A percentile compares a stretch with the other conserved stretches of the same genome.
Conservation (phyloP, 2,329 filamentous ascomycete species). For the Arachnomyces sp. region DNA sequence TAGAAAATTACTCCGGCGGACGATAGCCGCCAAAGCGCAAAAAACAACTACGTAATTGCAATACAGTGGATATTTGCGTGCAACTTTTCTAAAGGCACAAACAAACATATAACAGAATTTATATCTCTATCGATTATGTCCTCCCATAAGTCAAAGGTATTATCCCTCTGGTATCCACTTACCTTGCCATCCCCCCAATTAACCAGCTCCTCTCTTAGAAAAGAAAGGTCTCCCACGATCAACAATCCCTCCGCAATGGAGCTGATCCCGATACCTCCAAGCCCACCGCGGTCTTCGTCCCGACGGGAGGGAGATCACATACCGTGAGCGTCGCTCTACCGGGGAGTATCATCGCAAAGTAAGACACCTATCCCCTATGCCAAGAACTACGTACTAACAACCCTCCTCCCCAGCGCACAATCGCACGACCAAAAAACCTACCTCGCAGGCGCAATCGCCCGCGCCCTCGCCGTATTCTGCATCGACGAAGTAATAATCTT, state of each 20-base stretch:
- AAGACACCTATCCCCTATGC: constrained; percentile 19
- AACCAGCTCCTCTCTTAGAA: constrained; percentile 11
- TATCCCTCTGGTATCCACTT: background rate
- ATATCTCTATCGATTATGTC: background rate
- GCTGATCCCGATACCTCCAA: constrained; percentile 50
- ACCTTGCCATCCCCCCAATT: too few relatives aligned
- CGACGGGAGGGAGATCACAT: constrained; percentile 56
- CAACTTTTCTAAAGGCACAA: too few relatives aligned
- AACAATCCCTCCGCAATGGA: constrained; percentile 7
- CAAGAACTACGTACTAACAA: constrained; percentile 1
- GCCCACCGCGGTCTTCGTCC: constrained; percentile 60
- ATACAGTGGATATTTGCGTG: too few relatives aligned
- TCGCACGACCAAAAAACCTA: constrained; percentile 68
- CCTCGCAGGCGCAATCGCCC: constrained; percentile 66
- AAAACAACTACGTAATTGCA: too few relatives aligned
- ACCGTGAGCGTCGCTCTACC: constrained; percentile 72
- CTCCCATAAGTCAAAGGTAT: constrained; percentile 7
- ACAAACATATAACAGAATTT: too few relatives aligned
- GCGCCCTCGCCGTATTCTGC: constrained; percentile 72
- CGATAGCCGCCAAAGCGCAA: too few relatives aligned
- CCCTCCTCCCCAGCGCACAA: constrained; percentile 51
- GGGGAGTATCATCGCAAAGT: constrained; percentile 70
- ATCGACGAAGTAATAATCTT: constrained; percentile 79
- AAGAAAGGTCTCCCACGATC: constrained; percentile 15
- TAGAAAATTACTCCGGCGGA: too few relatives aligned